Percentiles rank a stretch among this genome's conserved stretches.
phyloP scores from a whole-genome alignment of 805 yeast species.

The Candida michaelii region DNA sequence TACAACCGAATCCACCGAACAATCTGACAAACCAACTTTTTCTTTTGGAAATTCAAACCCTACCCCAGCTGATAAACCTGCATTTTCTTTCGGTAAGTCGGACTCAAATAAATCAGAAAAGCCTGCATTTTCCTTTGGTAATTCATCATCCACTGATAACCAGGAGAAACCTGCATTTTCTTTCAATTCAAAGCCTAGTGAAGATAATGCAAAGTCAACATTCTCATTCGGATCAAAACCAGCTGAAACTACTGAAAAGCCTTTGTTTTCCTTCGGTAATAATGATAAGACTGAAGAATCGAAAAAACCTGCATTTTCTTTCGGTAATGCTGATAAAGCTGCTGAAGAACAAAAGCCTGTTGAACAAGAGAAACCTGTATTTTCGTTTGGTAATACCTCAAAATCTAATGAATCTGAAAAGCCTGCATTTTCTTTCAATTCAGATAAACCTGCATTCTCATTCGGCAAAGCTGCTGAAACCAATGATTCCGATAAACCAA shows the following conservation, averaged over 20 bases:
- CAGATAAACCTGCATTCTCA: slow-evolving; percentile 24
- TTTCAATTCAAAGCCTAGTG: slow-evolving; percentile 15
- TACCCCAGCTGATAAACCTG: slow-evolving; percentile 9
- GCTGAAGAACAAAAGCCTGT: slow-evolving; percentile 20
- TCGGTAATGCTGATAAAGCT: slow-evolving; percentile 14
- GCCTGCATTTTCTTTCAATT: slow-evolving; percentile 22
- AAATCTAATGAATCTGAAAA: slow-evolving; percentile 15
- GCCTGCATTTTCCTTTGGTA: slow-evolving; percentile 22
- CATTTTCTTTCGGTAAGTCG: slow-evolving; percentile 20
- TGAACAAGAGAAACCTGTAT: slow-evolving; percentile 18
- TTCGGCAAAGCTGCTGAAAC: slow-evolving; percentile 17
- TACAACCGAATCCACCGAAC: not conserved
- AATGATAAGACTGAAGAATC: slow-evolving; percentile 8
- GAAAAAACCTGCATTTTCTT: slow-evolving; percentile 22
- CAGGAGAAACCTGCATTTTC: slow-evolving; percentile 22
- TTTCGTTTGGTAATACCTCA: slow-evolving; percentile 25
- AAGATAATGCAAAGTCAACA: slow-evolving; percentile 9
- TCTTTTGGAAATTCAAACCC: slow-evolving; percentile 7
- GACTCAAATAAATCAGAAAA: slow-evolving; percentile 15
- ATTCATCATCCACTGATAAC: slow-evolving; percentile 14
- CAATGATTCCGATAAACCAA: slow-evolving; percentile 5
- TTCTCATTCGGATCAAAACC: slow-evolving; percentile 16
- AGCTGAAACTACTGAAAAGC: slow-evolving; percentile 2
- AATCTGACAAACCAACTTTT: slow-evolving; percentile 1
- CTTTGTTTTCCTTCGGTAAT: slow-evolving; percentile 13